Evolutionary conservation across 768 basidiomycete species (phyloP), one percentile per base, ranked within the genome.

Genomic region (Calocera viscosa): DNA sequence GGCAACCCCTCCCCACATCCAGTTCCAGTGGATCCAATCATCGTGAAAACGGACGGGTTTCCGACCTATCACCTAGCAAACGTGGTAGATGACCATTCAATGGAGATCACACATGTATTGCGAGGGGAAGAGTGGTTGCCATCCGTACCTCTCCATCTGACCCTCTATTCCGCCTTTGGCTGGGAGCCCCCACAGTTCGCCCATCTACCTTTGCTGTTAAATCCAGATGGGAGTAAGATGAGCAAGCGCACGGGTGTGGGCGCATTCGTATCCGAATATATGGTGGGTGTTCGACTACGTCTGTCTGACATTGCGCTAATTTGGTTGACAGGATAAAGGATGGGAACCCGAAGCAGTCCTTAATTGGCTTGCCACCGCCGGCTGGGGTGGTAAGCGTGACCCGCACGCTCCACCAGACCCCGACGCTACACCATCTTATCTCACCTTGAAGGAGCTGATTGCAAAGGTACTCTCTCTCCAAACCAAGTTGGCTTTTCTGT

Each of bases 61-160:
- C 96, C 96, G 3, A 98, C 95, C 0, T 99, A 99, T 74, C 96
- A 98, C 70, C 82, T 99, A 2, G 95, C 96, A 0, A 94, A 87
- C 24, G 91, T 98, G 0, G 91, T 95, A 0, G 96, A 99, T 71
- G 96, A 99, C 76, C 86, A 93, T 71, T 85, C 87, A 71, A 99
- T 99, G 96, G 87, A 87, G 0, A 91, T 99, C 26, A 91, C 93
- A 0, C 96, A 98, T 76, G 94, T 98, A 2, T 77, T 98, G 1
- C 85, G 96, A 30, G 96, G 96, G 64, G 94, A 97, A 90, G 96
- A 98, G 83, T 99, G 96, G 96, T 80, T 97, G 12, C 87, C 92
- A 1, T 97, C 94, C 0, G 82, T 94, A 22, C 90, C 93, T 0
- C 82, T 96, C 22, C 96, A 99, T 74, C 82, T 95, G 2, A 89